These are phyloP conservation scores for Gamarada debralockiae DNA, from an alignment of 495 filamentous ascomycete species.

Conservation along the genomic window DNA sequence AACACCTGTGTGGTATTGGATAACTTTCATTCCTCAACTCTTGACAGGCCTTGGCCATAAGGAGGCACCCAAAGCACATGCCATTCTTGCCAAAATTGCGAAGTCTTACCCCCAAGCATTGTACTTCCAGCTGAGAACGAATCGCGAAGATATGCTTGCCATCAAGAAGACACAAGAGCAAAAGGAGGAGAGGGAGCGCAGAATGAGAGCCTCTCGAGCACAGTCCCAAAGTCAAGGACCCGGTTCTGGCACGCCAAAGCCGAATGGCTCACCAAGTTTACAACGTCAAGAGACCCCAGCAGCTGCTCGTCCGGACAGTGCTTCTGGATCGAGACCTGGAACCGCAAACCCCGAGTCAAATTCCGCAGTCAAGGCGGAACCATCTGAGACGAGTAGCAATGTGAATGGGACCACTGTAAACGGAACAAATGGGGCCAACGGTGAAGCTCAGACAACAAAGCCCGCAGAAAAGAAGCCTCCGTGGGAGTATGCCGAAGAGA, in stretches of 20 bases:
- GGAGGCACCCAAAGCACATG: conserved; percentile 80
- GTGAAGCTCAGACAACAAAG: conserved; percentile 27
- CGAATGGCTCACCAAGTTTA: conserved; percentile 41
- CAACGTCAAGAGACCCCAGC: conserved; percentile 17
- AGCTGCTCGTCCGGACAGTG: conserved; percentile 23
- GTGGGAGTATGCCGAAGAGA: conserved; percentile 95
- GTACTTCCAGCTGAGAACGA: conserved; percentile 91
- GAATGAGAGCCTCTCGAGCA: conserved; percentile 35
- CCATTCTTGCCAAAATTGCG: conserved; percentile 85
- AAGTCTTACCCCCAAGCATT: conserved; percentile 92
- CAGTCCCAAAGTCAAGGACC: conserved; percentile 25
- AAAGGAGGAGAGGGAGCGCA: conserved; percentile 63
- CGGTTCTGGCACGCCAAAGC: conserved; percentile 37
- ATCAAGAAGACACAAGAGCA: conserved; percentile 86
- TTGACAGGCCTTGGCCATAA: conserved; percentile 83
- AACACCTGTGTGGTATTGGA: conserved; percentile 98
- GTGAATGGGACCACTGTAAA: conserved; percentile 35
- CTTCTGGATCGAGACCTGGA: conserved; percentile 38
- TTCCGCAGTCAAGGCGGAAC: conserved; percentile 38
- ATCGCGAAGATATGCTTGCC: conserved; percentile 85
- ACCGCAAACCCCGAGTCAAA: conserved; percentile 46
- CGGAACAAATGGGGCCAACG: conserved; percentile 24
- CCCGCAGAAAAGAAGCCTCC: conserved; percentile 65
- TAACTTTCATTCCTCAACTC: conserved; percentile 96
- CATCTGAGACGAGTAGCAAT: conserved; percentile 26